Percentiles rank a stretch among this genome's conserved stretches.
phyloP scores from a whole-genome alignment of 305 asterid species.

The Solanum chacoense region DNA sequence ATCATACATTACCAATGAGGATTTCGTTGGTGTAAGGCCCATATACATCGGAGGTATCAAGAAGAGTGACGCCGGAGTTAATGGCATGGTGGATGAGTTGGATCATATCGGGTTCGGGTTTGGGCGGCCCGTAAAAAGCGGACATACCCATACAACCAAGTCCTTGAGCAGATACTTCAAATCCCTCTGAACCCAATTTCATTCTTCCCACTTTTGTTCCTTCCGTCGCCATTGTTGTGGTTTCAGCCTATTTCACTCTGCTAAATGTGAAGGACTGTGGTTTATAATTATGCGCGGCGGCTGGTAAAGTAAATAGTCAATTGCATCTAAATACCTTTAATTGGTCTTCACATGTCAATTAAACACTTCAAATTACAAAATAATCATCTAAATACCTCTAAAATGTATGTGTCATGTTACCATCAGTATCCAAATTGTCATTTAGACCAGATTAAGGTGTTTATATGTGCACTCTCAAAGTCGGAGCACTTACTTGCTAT shows the following conservation, averaged over 20 bases:
- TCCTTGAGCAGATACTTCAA: slow-evolving; percentile 28
- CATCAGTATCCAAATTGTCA: background rate
- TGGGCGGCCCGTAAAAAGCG: slow-evolving; percentile 19
- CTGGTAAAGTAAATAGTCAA: background rate
- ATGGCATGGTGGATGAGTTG: slow-evolving; percentile 24
- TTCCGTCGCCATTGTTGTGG: background rate
- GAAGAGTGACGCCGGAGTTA: slow-evolving; percentile 22
- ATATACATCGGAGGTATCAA: slow-evolving; percentile 28
- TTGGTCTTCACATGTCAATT: background rate
- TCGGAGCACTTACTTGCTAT: background rate
- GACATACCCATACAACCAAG: slow-evolving; percentile 38
- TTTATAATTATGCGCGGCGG: background rate
- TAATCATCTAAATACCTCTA: too few species aligned
- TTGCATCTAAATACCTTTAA: background rate
- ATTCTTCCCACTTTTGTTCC: slow-evolving; percentile 9
- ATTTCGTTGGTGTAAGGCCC: slow-evolving; percentile 29
- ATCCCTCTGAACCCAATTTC: slow-evolving; percentile 24
- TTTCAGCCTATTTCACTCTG: background rate
- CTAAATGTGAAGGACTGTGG: background rate
- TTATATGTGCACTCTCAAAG: background rate
- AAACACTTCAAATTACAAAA: background rate
- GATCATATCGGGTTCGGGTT: slow-evolving; percentile 31
- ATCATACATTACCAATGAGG: slow-evolving; percentile 20
- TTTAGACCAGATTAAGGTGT: background rate
- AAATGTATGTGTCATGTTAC: background rate